A percentile compares a stretch with the other conserved stretches of the same genome.
phyloP scores from a whole-genome alignment of 768 basidiomycete genomes.

The Tubosaeta brunneosetosa region DNA sequence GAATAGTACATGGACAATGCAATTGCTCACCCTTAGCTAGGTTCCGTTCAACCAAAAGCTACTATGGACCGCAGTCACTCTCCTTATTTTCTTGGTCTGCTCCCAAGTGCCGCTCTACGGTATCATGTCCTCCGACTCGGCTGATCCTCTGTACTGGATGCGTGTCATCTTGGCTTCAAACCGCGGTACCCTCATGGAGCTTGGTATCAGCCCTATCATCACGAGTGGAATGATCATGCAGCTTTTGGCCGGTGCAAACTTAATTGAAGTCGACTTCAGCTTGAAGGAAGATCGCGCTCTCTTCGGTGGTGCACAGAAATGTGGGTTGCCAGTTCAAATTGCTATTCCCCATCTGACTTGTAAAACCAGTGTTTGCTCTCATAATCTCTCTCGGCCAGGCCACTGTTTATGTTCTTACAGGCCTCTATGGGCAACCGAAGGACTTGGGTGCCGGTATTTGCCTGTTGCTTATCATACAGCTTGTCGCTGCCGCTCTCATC shows the following conservation, averaged over 20 bases:
- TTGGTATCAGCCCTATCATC: constrained; percentile 96
- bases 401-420: constrained; percentile 94
- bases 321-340: constrained; percentile 43
- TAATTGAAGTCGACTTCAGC: constrained; percentile 96
- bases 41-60: constrained; percentile 98
- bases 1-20: background rate
- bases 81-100: constrained; percentile 99
- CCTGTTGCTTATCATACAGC: constrained; percentile 93
- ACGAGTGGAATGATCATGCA: constrained; percentile 99
- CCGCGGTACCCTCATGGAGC: constrained; percentile 98
- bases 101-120: constrained; percentile 99
- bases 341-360: background rate
- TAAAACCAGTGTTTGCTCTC: constrained; percentile 80
- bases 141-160: constrained; percentile 99
- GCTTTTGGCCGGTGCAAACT: constrained; percentile 92
- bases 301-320: constrained; percentile 95
- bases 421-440: constrained; percentile 90
- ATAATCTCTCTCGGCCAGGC: constrained; percentile 96
- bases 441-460: constrained; percentile 97
- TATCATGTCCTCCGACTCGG: constrained; percentile 99
- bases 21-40: constrained; percentile 36
- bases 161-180: constrained; percentile 99
- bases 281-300: constrained; percentile 96
- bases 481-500: constrained; percentile 89
- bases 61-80: constrained; percentile 97